Evolutionary conservation across 129 eudicot genomes (phyloP), one percentile per base, ranked within the genome.

Genomic region (Kitagawia praeruptora): DNA sequence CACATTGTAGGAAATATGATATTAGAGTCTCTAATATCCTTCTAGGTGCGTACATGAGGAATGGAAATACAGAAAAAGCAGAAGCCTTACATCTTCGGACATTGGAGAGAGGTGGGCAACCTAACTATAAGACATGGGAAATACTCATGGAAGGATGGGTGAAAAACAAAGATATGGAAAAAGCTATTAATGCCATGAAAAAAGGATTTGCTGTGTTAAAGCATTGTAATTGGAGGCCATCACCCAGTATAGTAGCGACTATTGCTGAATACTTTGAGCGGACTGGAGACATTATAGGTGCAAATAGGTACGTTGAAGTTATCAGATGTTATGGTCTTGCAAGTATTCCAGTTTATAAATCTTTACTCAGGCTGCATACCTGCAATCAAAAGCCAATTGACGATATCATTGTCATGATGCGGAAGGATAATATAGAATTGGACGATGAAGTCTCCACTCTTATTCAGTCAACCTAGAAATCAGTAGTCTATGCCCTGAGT

Each of bases 41-140:
- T 83, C 85, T 89, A 27, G 93, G 93, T 54, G 89, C 82, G 39
- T 89, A 89, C 61, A 84, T 75, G 78, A 87, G 93, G 74, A 79
- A 80, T 71, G 87, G 85, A 74, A 70, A 75, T 53, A 79, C 79
- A 82, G 83, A 83, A n/a, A 89, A 89, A 78, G 91, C 91, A 1
- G 91, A 89, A 84, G 63, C 73, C 11, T 87, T 89, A 66, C 93
- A 87, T 81, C 16, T 38, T 25, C 86, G 45, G 69, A 83, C 91
- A 37, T 71, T 87, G 78, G 87, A 79, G 64, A 85, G 63, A 75
- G 91, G 93, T 18, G 93, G 91, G 46, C 38, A 63, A 51, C 91
- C 93, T 25, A 89, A 89, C 83, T 89, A 79, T 75, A 89, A 87
- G 81, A 89, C 91, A 6, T 89, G 93, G 91, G 93, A 89, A 80